Evolutionary conservation across 2,329 filamentous ascomycete genomes (phyloP).

Genomic region (Paraphaeosphaeria minitans): DNA sequence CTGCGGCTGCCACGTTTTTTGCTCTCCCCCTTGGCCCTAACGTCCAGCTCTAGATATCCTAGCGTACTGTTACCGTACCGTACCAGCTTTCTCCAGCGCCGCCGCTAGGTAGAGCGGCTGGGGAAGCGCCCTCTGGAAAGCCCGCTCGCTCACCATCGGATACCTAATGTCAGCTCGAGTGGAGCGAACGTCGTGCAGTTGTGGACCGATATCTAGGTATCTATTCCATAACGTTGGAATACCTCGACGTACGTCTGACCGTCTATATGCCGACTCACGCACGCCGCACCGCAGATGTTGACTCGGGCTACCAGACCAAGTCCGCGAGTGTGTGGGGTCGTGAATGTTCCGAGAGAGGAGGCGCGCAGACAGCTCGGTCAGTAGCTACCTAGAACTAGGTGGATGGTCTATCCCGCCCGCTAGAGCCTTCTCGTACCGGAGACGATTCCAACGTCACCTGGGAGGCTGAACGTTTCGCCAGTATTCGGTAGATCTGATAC

Average conservation of each 20-base stretch:
- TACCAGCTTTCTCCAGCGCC: not conserved
- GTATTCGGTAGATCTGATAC: too few species aligned
- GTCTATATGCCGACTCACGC: not conserved
- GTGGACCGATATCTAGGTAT: not conserved
- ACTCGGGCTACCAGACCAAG: not conserved
- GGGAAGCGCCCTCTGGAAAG: not conserved
- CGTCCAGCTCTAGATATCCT: not conserved
- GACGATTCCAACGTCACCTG: not conserved
- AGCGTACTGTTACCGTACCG: constrained; percentile 6
- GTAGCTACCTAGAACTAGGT: too few species aligned
- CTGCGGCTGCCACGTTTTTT: constrained; percentile 11
- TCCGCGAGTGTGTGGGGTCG: not conserved
- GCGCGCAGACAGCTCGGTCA: not conserved
- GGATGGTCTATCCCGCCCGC: not conserved
- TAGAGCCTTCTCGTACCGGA: not conserved
- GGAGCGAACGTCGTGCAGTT: not conserved
- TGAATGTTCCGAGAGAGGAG: not conserved
- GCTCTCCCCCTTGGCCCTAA: not conserved
- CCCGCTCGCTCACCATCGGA: not conserved
- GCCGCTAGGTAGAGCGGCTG: constrained; percentile 1
- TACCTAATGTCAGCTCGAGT: not conserved
- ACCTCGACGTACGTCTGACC: not conserved
- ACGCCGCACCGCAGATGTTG: not conserved
- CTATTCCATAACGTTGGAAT: not conserved
- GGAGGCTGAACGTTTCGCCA: too few species aligned